Conservation (phyloP, 78 protist species). For the Dictyostelium purpureum region DNA sequence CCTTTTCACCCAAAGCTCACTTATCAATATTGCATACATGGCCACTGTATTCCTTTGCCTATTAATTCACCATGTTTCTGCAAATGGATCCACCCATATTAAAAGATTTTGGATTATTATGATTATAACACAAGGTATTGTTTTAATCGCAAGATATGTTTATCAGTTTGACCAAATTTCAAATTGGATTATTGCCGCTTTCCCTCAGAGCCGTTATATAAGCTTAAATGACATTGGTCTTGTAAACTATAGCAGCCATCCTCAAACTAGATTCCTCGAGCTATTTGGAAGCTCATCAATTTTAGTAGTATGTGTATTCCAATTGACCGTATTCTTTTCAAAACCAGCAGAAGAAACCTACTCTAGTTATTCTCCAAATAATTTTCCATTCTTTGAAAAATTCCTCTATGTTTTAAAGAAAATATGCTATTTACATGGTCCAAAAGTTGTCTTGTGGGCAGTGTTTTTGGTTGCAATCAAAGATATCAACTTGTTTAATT, state of each 20-base stretch:
- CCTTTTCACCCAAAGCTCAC: constrained; percentile 9
- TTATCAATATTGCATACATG: constrained; percentile 34
- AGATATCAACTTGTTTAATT: constrained; percentile 15
- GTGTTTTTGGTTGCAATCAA: constrained; percentile 25
- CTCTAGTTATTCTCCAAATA: not conserved
- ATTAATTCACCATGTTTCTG: constrained; percentile 28
- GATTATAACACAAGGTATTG: constrained; percentile 37
- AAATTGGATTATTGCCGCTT: not conserved
- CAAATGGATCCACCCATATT: constrained; percentile 38
- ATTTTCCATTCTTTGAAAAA: not conserved
- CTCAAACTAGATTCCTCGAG: not conserved
- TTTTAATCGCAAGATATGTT: constrained; percentile 42
- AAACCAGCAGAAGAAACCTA: not conserved
- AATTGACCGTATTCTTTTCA: constrained; percentile 44
- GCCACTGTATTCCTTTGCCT: constrained; percentile 51
- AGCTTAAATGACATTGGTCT: constrained; percentile 28
- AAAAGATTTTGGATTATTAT: constrained; percentile 56
- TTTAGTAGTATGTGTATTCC: constrained; percentile 55
- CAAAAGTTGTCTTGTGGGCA: constrained; percentile 52
- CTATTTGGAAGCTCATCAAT: constrained; percentile 42
- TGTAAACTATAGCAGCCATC: not conserved
- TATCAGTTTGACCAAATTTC: constrained; percentile 25
- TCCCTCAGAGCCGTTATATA: constrained; percentile 20
- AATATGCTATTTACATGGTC: constrained; percentile 34
- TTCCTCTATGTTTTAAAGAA: not conserved